These are phyloP conservation scores for Schizophyllum amplum DNA, from an alignment of 1,284 basidiomycete genomes.

Conservation along the genomic window DNA sequence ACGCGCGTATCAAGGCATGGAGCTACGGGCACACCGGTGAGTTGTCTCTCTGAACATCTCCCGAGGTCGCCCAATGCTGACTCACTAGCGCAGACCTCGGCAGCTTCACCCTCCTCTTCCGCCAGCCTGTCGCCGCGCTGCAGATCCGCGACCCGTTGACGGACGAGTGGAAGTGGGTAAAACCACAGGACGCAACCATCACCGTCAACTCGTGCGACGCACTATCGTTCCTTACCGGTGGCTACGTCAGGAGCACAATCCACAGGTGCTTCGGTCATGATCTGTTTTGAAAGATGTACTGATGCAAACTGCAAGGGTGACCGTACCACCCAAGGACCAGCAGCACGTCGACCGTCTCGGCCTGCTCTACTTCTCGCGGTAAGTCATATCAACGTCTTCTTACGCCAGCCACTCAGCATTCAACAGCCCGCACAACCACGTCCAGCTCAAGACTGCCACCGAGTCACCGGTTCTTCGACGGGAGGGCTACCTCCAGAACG, in stretches of 20 bases:
- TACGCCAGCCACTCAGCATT: neutral
- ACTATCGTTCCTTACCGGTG: conserved; percentile 40
- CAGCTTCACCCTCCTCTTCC: conserved; percentile 36
- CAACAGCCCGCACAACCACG: conserved; percentile 11
- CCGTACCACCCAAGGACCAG: conserved; percentile 13
- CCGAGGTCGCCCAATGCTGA: too few species aligned
- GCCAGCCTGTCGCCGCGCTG: conserved; percentile 36
- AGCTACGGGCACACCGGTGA: conserved; percentile 40
- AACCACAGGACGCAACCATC: conserved; percentile 36
- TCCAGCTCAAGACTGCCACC: conserved; percentile 28
- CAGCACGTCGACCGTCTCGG: conserved; percentile 30
- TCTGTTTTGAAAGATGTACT: too few species aligned
- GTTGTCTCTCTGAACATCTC: too few species aligned
- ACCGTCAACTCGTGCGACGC: conserved; percentile 49
- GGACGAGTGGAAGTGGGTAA: conserved; percentile 39
- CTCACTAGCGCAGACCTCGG: too few species aligned
- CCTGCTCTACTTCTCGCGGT: conserved; percentile 14
- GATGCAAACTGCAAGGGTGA: too few species aligned
- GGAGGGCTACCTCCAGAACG: conserved; percentile 11
- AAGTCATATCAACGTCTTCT: too few species aligned
- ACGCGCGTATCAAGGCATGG: conserved; percentile 33
- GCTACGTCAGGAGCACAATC: conserved; percentile 44
- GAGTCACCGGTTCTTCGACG: conserved; percentile 18
- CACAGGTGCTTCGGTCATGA: too few species aligned
- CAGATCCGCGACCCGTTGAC: conserved; percentile 30